Evolutionary conservation across 208 protist species (phyloP).

Genomic region (Trypanosoma vivax): DNA sequence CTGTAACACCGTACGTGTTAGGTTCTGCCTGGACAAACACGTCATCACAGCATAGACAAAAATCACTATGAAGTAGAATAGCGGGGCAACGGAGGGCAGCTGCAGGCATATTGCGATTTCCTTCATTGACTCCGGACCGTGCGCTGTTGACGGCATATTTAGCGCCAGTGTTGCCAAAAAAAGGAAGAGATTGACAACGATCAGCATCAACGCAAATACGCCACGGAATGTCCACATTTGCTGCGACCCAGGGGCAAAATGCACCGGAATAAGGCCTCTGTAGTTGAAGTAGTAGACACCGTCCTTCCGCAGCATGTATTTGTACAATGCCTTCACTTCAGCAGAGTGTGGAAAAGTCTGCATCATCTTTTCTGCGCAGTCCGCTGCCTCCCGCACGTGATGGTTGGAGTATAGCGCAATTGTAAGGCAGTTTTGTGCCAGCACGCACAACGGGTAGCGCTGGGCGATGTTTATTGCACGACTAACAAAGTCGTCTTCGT

Average conservation of each 20-base stretch:
- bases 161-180: slow-evolving; percentile 31
- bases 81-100: slow-evolving; percentile 38
- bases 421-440: slow-evolving; percentile 66
- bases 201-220: slow-evolving; percentile 35
- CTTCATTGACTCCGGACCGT: slow-evolving; percentile 17
- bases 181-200: slow-evolving; percentile 35
- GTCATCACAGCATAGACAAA: slow-evolving; percentile 48
- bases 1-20: slow-evolving; percentile 43
- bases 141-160: slow-evolving; percentile 24
- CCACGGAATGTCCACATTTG: slow-evolving; percentile 50
- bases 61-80: slow-evolving; percentile 52
- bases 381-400: slow-evolving; percentile 63
- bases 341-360: slow-evolving; percentile 65
- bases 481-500: slow-evolving; percentile 35
- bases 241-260: slow-evolving; percentile 35
- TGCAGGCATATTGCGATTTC: slow-evolving; percentile 37
- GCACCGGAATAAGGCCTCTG: slow-evolving; percentile 45
- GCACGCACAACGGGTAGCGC: slow-evolving; percentile 47
- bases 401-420: slow-evolving; percentile 57
- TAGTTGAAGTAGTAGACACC: slow-evolving; percentile 68
- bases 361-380: slow-evolving; percentile 48
- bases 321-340: slow-evolving; percentile 36
- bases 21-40: slow-evolving; percentile 27
- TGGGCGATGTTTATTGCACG: slow-evolving; percentile 45
- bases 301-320: slow-evolving; percentile 31